phyloP scores from a whole-genome alignment of 495 filamentous ascomycete genomes.

The Penicillium tannophilum region DNA sequence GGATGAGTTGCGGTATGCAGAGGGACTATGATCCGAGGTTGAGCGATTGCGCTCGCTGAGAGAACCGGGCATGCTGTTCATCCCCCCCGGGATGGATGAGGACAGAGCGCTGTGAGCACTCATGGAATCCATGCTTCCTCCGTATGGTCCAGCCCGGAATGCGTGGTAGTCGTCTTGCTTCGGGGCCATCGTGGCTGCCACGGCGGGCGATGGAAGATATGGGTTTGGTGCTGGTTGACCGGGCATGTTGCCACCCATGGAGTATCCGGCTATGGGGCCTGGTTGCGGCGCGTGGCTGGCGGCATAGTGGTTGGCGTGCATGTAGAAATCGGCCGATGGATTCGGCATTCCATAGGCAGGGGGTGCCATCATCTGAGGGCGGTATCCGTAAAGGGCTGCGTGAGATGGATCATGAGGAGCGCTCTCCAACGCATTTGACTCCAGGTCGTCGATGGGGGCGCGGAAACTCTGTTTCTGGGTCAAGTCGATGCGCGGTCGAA shows the following conservation, averaged over 20 bases:
- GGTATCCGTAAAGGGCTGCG: slow-evolving; percentile 44
- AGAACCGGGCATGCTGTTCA: slow-evolving; percentile 37
- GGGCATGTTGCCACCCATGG: slow-evolving; percentile 38
- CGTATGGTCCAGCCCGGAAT: slow-evolving; percentile 39
- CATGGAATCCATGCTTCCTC: slow-evolving; percentile 40
- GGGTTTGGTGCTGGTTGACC: slow-evolving; percentile 40
- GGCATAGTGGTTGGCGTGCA: slow-evolving; percentile 38
- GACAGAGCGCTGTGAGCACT: slow-evolving; percentile 34
- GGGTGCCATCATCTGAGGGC: slow-evolving; percentile 41
- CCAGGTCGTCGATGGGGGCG: slow-evolving; percentile 63
- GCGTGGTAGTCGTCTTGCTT: slow-evolving; percentile 46
- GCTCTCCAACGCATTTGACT: slow-evolving; percentile 45
- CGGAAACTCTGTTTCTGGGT: slow-evolving; percentile 71
- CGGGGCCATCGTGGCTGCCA: slow-evolving; percentile 28
- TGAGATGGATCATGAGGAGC: slow-evolving; percentile 40
- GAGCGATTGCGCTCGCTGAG: slow-evolving; percentile 45
- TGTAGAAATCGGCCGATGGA: slow-evolving; percentile 42
- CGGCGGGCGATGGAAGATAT: slow-evolving; percentile 40
- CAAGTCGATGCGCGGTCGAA: slow-evolving; percentile 60
- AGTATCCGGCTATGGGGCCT: slow-evolving; percentile 38
- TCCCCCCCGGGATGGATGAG: slow-evolving; percentile 37
- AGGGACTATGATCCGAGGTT: slow-evolving; percentile 43
- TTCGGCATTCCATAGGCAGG: slow-evolving; percentile 41
- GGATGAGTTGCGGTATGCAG: slow-evolving; percentile 47
- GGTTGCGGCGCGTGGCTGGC: slow-evolving; percentile 41